Conservation (phyloP, 306 rosid species). For the Corylus heterophylla region DNA sequence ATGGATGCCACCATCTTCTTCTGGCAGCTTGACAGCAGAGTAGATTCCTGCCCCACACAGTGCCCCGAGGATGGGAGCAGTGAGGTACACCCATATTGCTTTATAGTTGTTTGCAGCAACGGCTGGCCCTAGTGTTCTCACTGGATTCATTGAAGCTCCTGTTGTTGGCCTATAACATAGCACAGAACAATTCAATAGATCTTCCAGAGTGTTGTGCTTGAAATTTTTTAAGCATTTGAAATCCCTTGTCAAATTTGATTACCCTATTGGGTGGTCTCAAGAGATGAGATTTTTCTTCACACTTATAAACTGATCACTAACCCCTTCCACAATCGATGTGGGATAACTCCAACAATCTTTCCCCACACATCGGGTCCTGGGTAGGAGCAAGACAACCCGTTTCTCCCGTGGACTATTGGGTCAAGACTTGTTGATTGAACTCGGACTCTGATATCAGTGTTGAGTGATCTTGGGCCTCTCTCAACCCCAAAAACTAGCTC, state of each 20-base stretch:
- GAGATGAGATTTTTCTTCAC: too few relatives aligned
- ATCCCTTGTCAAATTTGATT: not conserved
- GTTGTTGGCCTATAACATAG: slow-evolving; percentile 53
- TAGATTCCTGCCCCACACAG: slow-evolving; percentile 77
- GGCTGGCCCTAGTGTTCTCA: slow-evolving; percentile 88
- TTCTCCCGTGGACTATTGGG: too few relatives aligned
- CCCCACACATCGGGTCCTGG: too few relatives aligned
- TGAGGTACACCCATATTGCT: slow-evolving; percentile 81
- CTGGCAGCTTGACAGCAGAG: slow-evolving; percentile 67
- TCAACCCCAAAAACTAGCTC: too few relatives aligned
- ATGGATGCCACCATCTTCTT: slow-evolving; percentile 42
- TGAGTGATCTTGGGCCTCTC: too few relatives aligned
- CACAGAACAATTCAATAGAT: not conserved
- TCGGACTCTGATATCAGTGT: too few relatives aligned
- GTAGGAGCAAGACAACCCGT: too few relatives aligned
- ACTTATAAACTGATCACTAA: too few relatives aligned
- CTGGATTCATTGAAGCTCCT: slow-evolving; percentile 92
- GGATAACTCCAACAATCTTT: too few relatives aligned
- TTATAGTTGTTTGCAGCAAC: slow-evolving; percentile 73
- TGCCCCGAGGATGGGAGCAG: slow-evolving; percentile 83
- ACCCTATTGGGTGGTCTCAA: too few relatives aligned
- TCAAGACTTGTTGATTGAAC: too few relatives aligned
- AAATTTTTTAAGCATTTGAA: not conserved
- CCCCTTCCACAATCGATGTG: too few relatives aligned
- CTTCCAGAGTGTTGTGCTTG: not conserved